Conservation (phyloP, 805 yeast species). For the Candida silvicultrix region DNA sequence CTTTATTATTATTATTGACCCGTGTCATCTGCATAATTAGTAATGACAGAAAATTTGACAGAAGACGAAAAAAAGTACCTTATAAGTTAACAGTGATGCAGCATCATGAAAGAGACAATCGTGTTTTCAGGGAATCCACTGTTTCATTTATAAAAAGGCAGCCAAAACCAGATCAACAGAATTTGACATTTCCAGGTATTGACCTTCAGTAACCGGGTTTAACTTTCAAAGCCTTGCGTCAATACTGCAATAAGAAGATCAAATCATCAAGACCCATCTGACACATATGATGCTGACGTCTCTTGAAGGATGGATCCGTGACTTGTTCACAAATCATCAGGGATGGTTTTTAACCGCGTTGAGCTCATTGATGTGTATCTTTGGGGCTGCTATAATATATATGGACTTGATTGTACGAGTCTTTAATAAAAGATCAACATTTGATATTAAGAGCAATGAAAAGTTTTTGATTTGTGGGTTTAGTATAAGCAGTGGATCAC, state of each 20-base stretch:
- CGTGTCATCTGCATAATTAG: too few relatives aligned
- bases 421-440: conserved; percentile 38
- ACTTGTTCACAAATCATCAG: conserved; percentile 17
- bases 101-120: not conserved
- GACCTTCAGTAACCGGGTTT: too few relatives aligned
- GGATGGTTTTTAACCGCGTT: conserved; percentile 64
- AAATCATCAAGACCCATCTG: not conserved
- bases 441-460: conserved; percentile 53
- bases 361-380: conserved; percentile 63
- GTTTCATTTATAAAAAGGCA: not conserved
- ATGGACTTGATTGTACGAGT: conserved; percentile 46
- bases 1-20: too few relatives aligned
- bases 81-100: not conserved
- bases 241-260: too few relatives aligned
- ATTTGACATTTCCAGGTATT: too few relatives aligned
- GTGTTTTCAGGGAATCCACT: not conserved
- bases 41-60: too few relatives aligned
- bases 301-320: not conserved
- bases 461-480: conserved; percentile 67
- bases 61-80: not conserved
- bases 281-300: not conserved
- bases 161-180: not conserved
- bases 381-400: conserved; percentile 66
- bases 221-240: too few relatives aligned
- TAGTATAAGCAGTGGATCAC: conserved; percentile 76